These are phyloP conservation scores for Trichoderma lentiforme DNA, from an alignment of 2,329 filamentous ascomycete species.

Conservation along the genomic window DNA sequence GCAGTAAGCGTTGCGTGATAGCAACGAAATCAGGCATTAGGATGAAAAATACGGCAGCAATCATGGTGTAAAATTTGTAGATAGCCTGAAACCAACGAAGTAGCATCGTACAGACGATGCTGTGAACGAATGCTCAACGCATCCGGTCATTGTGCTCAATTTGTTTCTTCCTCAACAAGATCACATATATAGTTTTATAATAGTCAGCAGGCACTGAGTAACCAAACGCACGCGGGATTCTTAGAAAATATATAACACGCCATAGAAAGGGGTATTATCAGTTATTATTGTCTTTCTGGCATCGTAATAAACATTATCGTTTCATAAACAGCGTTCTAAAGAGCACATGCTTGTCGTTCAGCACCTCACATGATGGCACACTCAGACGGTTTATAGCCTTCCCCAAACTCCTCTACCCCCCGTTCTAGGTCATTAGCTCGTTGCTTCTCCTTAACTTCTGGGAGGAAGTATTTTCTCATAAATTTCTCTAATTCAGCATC, in stretches of 20 bases:
- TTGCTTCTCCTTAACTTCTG: constrained; percentile 65
- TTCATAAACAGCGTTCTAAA: not conserved
- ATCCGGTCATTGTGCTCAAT: not conserved
- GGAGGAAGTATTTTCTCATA: constrained; percentile 71
- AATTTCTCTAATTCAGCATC: constrained; percentile 67
- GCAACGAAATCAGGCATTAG: not conserved
- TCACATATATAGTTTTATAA: not conserved
- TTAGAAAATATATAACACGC: not conserved
- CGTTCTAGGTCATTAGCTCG: constrained; percentile 70
- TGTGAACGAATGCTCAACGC: not conserved
- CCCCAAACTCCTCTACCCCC: constrained; percentile 69
- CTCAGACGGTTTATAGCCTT: constrained; percentile 56
- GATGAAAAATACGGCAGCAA: not conserved
- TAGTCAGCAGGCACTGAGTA: not conserved
- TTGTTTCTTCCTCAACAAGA: not conserved
- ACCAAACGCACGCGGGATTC: not conserved
- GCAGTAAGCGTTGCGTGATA: not conserved
- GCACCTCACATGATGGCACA: constrained; percentile 38
- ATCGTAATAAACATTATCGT: not conserved
- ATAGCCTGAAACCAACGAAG: not conserved
- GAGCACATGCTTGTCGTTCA: not conserved
- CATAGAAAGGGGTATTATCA: not conserved
- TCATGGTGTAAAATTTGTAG: not conserved
- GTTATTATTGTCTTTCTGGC: not conserved
- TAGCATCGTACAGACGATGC: not conserved